These are phyloP conservation scores for Paramarasmius palmivorus DNA, from an alignment of 1,284 basidiomycete species.

Conservation along the genomic window DNA sequence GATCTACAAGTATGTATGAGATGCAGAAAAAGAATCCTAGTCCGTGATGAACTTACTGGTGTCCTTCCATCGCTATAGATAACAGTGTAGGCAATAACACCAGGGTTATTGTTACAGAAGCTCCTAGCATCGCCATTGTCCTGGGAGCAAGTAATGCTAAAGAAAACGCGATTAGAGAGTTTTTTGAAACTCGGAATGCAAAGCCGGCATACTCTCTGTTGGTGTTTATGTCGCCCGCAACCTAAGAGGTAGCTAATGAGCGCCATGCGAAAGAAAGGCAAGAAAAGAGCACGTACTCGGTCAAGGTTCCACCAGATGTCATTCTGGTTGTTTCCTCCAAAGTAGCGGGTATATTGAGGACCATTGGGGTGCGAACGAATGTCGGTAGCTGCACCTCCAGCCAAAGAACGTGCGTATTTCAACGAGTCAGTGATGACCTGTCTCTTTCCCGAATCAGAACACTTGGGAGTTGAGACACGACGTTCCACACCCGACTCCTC, in stretches of 20 bases:
- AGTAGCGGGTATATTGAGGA: conserved; percentile 12
- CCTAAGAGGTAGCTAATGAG: neutral
- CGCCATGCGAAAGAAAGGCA: neutral
- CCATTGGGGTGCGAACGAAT: conserved; percentile 14
- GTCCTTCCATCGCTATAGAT: neutral
- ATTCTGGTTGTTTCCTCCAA: conserved; percentile 16
- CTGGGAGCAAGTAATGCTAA: conserved; percentile 10
- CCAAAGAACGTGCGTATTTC: conserved; percentile 14
- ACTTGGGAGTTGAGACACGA: conserved; percentile 13
- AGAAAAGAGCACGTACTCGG: neutral
- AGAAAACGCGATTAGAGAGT: neutral
- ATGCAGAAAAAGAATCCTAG: neutral
- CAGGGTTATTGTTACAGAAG: conserved; percentile 4
- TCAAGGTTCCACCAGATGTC: conserved; percentile 19
- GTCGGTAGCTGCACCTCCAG: conserved; percentile 16
- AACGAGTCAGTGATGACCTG: conserved; percentile 12
- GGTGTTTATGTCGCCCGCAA: conserved; percentile 14
- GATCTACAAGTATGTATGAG: neutral
- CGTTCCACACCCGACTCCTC: neutral
- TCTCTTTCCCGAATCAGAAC: conserved; percentile 10
- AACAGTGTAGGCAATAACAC: conserved; percentile 15
- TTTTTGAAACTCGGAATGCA: neutral
- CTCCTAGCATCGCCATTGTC: conserved; percentile 10
- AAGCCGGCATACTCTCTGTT: neutral
- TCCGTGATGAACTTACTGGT: neutral